phyloP scores from a whole-genome alignment of 805 yeast species.

The Wickerhamomyces chambardii region DNA sequence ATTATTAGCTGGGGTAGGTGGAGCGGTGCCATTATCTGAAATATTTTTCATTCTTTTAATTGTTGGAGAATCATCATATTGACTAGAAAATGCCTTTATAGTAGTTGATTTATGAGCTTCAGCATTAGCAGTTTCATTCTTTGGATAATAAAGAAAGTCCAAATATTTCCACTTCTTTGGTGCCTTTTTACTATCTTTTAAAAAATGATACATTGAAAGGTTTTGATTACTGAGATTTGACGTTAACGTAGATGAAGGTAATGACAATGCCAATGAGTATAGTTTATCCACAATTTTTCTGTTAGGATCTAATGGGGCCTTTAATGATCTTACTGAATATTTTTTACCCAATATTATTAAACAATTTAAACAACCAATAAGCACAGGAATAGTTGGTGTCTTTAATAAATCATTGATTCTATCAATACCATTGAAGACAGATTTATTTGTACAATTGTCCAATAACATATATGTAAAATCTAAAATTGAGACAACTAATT shows the following conservation, averaged over 20 bases:
- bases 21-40: neutral
- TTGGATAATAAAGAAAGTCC: conserved; percentile 41
- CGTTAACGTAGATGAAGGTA: conserved; percentile 37
- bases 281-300: conserved; percentile 17
- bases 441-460: conserved; percentile 60
- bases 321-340: conserved; percentile 33
- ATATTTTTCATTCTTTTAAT: conserved; percentile 5
- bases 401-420: conserved; percentile 49
- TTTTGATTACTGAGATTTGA: conserved; percentile 25
- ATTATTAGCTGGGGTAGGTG: conserved; percentile 3
- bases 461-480: conserved; percentile 55
- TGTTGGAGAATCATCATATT: conserved; percentile 9
- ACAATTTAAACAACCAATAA: conserved; percentile 51
- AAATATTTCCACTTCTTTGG: conserved; percentile 52
- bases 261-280: conserved; percentile 38
- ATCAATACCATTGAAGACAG: conserved; percentile 59
- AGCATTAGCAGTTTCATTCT: neutral
- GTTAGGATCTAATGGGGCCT: conserved; percentile 11
- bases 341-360: conserved; percentile 53
- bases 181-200: conserved; percentile 29
- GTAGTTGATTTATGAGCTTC: too few relatives aligned
- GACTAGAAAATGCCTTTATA: too few relatives aligned
- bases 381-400: conserved; percentile 50
- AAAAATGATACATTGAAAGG: conserved; percentile 36
- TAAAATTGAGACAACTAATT: conserved; percentile 39